These are phyloP conservation scores for Fusarium sp. DNA, from an alignment of 2,329 filamentous ascomycete species.

Conservation along the genomic window DNA sequence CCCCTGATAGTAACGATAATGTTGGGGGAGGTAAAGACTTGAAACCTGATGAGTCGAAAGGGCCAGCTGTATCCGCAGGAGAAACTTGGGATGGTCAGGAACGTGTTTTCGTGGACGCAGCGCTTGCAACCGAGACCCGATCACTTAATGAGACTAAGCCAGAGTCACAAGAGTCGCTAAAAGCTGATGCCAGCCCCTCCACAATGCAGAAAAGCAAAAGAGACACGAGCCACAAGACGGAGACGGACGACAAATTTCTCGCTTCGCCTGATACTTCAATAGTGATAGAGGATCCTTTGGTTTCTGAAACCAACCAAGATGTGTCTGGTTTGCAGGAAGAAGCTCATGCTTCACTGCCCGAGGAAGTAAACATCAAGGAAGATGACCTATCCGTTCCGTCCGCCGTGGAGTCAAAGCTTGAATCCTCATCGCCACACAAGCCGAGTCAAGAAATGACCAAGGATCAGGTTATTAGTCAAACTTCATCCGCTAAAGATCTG, in stretches of 20 bases:
- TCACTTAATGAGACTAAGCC: neutral
- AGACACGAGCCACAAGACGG: slow-evolving; percentile 4
- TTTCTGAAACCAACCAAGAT: neutral
- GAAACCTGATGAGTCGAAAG: neutral
- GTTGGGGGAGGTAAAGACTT: neutral
- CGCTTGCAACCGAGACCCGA: neutral
- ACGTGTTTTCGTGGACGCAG: neutral
- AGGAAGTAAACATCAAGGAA: neutral
- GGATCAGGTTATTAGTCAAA: neutral
- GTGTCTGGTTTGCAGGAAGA: neutral
- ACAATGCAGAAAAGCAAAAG: neutral
- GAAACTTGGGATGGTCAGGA: neutral
- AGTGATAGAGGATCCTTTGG: neutral
- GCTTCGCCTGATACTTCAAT: neutral
- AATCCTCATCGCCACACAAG: neutral
- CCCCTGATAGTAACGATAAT: neutral
- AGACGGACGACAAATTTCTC: slow-evolving; percentile 4
- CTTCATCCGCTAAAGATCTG: neutral
- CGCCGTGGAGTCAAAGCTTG: neutral
- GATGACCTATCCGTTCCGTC: neutral
- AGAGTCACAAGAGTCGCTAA: slow-evolving; percentile 19
- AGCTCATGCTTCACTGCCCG: neutral
- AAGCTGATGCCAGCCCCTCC: neutral
- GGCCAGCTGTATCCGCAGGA: neutral
- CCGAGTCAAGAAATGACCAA: neutral